phyloP scores from a whole-genome alignment of 2,329 filamentous ascomycete species.

The Aspergillus alliaceus region DNA sequence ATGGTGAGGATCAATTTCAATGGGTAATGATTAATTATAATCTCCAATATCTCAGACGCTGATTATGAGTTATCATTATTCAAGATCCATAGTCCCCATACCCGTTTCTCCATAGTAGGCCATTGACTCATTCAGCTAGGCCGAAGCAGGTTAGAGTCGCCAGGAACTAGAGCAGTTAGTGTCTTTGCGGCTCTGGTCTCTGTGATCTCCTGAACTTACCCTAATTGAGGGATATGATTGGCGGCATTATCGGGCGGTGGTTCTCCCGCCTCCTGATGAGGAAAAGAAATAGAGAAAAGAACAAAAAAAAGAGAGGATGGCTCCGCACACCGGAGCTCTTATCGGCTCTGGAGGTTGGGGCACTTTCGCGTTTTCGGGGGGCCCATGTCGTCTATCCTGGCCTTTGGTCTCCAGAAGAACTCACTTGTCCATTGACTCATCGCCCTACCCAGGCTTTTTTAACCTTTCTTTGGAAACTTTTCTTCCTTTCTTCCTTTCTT shows the following conservation, averaged over 20 bases:
- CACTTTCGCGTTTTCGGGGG: conserved; percentile 10
- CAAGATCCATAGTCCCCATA: background rate
- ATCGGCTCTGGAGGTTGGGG: conserved; percentile 21
- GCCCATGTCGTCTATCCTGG: conserved; percentile 14
- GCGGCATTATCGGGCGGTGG: conserved; percentile 15
- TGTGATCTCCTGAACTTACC: background rate
- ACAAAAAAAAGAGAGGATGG: conserved; percentile 7
- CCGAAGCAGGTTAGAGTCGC: background rate
- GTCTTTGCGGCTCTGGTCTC: background rate
- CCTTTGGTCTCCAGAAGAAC: conserved; percentile 14
- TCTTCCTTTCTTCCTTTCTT: conserved; percentile 5
- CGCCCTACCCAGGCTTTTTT: conserved; percentile 12
- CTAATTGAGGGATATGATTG: conserved; percentile 7
- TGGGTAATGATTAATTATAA: background rate
- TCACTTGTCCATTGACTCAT: conserved; percentile 29
- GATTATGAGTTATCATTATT: conserved; percentile 3
- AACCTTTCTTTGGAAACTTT: conserved; percentile 15
- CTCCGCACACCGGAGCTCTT: conserved; percentile 33
- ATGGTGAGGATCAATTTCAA: background rate
- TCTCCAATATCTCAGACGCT: background rate
- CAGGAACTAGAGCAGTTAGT: background rate
- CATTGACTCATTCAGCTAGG: conserved; percentile 1
- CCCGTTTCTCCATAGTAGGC: background rate
- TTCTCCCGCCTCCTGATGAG: background rate
- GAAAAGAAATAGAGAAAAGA: conserved; percentile 6